phyloP scores from a whole-genome alignment of 805 yeast species.

The Metschnikowia drakensbergensis region DNA sequence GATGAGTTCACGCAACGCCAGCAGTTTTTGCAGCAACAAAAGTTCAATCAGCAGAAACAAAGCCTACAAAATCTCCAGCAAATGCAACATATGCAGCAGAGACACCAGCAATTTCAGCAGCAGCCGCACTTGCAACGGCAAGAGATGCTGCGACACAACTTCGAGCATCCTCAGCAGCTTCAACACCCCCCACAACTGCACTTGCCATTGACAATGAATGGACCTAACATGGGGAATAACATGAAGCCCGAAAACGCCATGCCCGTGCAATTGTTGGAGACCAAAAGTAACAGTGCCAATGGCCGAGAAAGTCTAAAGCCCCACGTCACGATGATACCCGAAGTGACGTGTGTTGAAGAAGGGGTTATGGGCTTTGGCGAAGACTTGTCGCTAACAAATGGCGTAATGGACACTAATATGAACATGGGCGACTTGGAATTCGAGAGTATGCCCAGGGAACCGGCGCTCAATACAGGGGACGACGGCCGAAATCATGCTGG shows the following conservation, averaged over 20 bases:
- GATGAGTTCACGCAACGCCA: background rate
- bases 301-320: background rate
- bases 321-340: background rate
- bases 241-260: background rate
- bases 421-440: slow-evolving; percentile 1
- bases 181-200: background rate
- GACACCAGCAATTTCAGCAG: slow-evolving; percentile 1
- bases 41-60: slow-evolving; percentile 1
- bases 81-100: background rate
- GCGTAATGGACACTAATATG: slow-evolving; percentile 1
- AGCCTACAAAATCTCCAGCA: slow-evolving; percentile 1
- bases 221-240: background rate
- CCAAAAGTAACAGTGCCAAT: background rate
- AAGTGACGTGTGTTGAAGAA: background rate
- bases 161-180: background rate
- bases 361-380: background rate
- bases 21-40: slow-evolving; percentile 1
- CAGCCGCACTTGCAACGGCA: background rate
- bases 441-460: background rate
- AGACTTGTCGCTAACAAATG: background rate
- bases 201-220: background rate
- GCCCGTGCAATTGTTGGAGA: background rate
- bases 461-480: background rate
- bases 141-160: background rate
- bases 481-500: slow-evolving; percentile 3